Conservation (phyloP, 306 rosid genomes). For the Macrotyloma uniflorum region DNA sequence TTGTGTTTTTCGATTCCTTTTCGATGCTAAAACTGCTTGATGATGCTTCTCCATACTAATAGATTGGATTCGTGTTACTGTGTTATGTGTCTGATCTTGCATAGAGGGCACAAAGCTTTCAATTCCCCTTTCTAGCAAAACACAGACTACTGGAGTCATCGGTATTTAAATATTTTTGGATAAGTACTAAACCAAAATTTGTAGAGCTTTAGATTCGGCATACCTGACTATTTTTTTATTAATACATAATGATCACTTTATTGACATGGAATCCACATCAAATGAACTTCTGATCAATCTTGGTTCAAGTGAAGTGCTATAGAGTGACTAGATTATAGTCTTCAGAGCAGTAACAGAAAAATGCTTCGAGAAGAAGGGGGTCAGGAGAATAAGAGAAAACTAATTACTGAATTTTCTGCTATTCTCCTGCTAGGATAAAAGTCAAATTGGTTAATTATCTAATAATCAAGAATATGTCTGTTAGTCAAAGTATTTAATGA, state of each 20-base stretch:
- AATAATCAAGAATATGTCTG: background rate
- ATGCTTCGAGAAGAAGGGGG: background rate
- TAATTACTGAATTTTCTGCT: background rate
- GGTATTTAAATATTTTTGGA: background rate
- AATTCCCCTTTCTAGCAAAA: slow-evolving; percentile 20
- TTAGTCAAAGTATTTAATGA: background rate
- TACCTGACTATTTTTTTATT: background rate
- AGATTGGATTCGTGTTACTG: background rate
- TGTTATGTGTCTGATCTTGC: slow-evolving; percentile 7
- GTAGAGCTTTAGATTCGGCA: slow-evolving; percentile 9
- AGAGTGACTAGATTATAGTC: too few relatives aligned
- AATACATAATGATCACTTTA: background rate
- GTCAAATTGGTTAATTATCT: background rate
- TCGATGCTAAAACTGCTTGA: background rate
- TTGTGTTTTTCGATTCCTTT: background rate
- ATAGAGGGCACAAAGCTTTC: background rate
- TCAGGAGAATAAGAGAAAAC: background rate
- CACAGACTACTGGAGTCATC: background rate
- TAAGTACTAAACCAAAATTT: background rate
- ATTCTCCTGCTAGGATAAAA: background rate
- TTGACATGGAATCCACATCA: background rate
- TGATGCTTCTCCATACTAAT: background rate
- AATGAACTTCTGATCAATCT: slow-evolving; percentile 18
- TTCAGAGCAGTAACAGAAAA: background rate
- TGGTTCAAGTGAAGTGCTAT: background rate